Conservation (phyloP, 768 basidiomycete species). For the Trametes cingulata region DNA sequence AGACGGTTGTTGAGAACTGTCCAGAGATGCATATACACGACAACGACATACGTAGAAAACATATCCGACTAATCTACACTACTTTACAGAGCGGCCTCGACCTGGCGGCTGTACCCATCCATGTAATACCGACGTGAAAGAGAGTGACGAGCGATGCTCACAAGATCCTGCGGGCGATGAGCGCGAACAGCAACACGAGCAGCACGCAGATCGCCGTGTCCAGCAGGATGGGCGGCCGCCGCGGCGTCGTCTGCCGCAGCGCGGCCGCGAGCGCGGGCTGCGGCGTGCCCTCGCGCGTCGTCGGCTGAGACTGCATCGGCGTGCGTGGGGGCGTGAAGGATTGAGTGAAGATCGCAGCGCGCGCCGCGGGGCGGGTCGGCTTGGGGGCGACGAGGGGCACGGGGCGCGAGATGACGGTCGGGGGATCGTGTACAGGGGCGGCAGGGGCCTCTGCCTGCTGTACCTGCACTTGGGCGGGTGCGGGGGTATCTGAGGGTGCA, state of each 20-base stretch:
- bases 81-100: conserved; percentile 4
- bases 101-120: not conserved
- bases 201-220: conserved; percentile 76
- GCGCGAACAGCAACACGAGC: conserved; percentile 64
- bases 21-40: not conserved
- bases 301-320: conserved; percentile 5
- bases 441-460: not conserved
- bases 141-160: conserved; percentile 22
- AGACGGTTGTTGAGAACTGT: not conserved
- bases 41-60: not conserved
- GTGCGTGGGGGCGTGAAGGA: conserved; percentile 18
- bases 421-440: not conserved
- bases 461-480: not conserved
- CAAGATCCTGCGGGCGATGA: conserved; percentile 62
- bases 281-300: conserved; percentile 13
- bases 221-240: conserved; percentile 59
- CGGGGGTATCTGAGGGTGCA: conserved; percentile 8
- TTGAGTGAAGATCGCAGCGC: conserved; percentile 21
- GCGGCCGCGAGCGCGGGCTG: conserved; percentile 21
- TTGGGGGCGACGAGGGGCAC: conserved; percentile 26
- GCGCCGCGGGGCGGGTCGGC: conserved; percentile 26
- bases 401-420: conserved; percentile 15
- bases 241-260: conserved; percentile 15
- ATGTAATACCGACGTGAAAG: not conserved
- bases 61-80: conserved; percentile 14